Base-by-base conservation (phyloP, 2,329 filamentous ascomycete species). In the Hirsutella thompsonii region DNA sequence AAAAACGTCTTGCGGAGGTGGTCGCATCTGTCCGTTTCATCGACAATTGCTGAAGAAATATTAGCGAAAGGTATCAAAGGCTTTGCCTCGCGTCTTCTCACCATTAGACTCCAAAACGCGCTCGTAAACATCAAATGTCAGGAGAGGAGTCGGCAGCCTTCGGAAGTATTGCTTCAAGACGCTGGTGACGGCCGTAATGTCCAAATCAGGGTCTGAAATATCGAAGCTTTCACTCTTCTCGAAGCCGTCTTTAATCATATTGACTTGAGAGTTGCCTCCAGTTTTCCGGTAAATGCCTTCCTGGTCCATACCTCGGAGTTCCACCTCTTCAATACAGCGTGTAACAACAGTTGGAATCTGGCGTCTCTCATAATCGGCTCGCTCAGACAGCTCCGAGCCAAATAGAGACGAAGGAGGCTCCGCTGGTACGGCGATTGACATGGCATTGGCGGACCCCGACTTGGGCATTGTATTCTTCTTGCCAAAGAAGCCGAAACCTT, bases 271-370 rank as follows among this genome's bases (percentile, higher is more conserved):
- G 53, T 83, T 88, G 49, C 89, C 92, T 43, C 92, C 92, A 39
- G 89, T 94, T 70, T 98, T 98, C 55, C 92, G 81, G 66, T 98
- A 98, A 52, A 98, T 94, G 47, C 92, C 92, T 64, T 96, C 92
- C 51, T 93, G 77, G 53, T 96, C 89, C 86, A 98, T 94, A 62
- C 90, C 92, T 57, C 92, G 81, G 19, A 92, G 67, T 61, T 98
- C 92, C 32, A 98, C 92, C 63, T 98, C 90, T 57, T 94, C 86
- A 50, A 98, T 94, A 62, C 92, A 98, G 37, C 88, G 83, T 37
- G 80, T 90, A 35, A 98, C 85, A 21, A 98, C 85, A 47, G 79
- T 81, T 37, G 92, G 92, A 46, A 98, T 90, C 53, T 90, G 80
- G 40, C 84, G 81, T 47, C 84, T 85, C 61, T 98, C 92, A 54